Conservation (phyloP, 345 rosid genomes). For the Salix brachista region DNA sequence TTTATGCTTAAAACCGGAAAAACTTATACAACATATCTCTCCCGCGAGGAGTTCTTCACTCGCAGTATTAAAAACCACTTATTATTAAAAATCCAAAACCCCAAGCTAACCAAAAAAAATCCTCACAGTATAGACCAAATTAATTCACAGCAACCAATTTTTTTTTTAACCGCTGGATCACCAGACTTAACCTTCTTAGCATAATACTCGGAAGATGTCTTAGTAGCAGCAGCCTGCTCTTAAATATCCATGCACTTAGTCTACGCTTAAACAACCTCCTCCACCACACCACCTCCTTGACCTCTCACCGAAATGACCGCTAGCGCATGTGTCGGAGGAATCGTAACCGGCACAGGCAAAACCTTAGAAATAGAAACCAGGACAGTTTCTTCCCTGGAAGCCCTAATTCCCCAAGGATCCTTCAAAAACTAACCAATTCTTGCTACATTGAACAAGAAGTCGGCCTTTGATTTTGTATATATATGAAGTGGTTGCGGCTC, state of each 20-base stretch:
- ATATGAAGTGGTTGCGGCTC: no score
- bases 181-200: conserved; percentile 65
- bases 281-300: conserved; percentile 34
- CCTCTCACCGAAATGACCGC: conserved; percentile 12
- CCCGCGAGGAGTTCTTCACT: no score
- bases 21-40: no score
- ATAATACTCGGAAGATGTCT: conserved; percentile 70
- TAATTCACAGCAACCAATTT: not conserved
- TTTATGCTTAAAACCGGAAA: no score
- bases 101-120: not conserved
- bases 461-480: conserved; percentile 30
- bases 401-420: conserved; percentile 55
- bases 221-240: conserved; percentile 62
- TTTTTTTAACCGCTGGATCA: conserved; percentile 29
- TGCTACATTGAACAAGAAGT: conserved; percentile 44
- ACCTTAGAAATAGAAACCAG: conserved; percentile 85
- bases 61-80: no score
- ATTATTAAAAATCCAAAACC: not conserved
- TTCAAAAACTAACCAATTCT: conserved; percentile 41
- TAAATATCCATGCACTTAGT: conserved; percentile 62
- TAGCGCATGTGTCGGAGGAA: conserved; percentile 9
- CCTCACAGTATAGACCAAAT: not conserved
- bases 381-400: conserved; percentile 44
- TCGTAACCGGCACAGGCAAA: conserved; percentile 25
- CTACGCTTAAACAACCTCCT: conserved; percentile 39